Conservation (phyloP, 208 protist genomes). For the Acanthamoeba castellanii region DNA sequence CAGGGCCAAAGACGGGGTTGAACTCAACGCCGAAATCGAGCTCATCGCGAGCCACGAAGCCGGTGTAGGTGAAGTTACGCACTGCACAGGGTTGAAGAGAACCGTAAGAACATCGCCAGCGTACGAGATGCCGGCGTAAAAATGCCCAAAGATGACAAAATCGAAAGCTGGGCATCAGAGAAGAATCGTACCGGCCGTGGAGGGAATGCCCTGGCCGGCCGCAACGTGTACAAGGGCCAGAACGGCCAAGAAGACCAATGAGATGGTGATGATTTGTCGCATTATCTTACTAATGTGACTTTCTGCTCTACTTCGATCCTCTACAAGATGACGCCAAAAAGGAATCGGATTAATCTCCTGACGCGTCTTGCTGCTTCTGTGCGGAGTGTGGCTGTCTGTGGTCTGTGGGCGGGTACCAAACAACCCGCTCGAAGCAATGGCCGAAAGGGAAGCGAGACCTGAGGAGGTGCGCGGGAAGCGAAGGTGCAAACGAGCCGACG, state of each 20-base stretch:
- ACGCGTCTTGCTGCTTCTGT: not conserved
- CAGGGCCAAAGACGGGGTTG: constrained; percentile 50
- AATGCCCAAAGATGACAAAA: not conserved
- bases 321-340: not conserved
- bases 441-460: not conserved
- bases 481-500: not conserved
- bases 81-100: not conserved
- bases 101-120: not conserved
- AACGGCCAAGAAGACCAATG: constrained; percentile 11
- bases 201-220: not conserved
- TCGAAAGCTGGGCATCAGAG: not conserved
- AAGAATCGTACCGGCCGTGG: not conserved
- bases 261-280: constrained; percentile 2
- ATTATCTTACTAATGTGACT: constrained; percentile 42
- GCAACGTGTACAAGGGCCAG: not conserved
- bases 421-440: not conserved
- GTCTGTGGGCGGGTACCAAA: not conserved
- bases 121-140: too few species aligned
- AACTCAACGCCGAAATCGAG: not conserved
- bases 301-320: not conserved
- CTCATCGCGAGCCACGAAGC: not conserved
- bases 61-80: not conserved
- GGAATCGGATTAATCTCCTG: not conserved
- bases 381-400: not conserved
- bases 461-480: not conserved